Evolutionary conservation across 345 rosid species (phyloP).

Genomic region (Bruguiera sexangula): DNA sequence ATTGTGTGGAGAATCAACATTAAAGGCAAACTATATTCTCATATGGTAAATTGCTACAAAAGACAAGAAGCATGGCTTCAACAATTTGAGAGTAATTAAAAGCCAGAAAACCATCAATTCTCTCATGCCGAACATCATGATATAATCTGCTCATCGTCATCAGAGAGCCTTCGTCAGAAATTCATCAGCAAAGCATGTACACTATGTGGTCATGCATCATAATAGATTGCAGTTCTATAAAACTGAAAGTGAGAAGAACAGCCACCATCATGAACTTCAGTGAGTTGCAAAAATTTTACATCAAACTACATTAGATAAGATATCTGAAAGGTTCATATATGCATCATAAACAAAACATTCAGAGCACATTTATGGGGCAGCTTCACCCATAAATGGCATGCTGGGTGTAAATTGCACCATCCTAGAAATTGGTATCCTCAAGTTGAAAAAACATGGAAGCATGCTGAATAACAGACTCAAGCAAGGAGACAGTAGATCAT

Average conservation of each 20-base stretch:
- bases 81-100: neutral
- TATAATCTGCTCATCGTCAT: too few relatives aligned
- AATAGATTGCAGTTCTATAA: too few relatives aligned
- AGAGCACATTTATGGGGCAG: neutral
- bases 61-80: neutral
- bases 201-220: too few relatives aligned
- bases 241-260: too few relatives aligned
- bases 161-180: too few relatives aligned
- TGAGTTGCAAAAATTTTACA: too few relatives aligned
- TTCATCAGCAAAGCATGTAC: too few relatives aligned
- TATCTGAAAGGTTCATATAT: too few relatives aligned
- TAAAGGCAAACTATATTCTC: neutral
- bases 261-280: too few relatives aligned
- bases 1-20: neutral
- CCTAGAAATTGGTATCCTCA: neutral
- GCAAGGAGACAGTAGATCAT: neutral
- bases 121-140: neutral
- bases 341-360: neutral
- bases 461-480: neutral
- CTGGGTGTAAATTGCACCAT: neutral
- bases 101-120: neutral
- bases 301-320: too few relatives aligned
- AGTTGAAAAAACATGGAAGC: constrained; percentile 2
- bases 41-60: neutral
- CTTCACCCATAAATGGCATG: neutral